Conservation (phyloP, 1,284 basidiomycete genomes). For the Ustilago lituana region DNA sequence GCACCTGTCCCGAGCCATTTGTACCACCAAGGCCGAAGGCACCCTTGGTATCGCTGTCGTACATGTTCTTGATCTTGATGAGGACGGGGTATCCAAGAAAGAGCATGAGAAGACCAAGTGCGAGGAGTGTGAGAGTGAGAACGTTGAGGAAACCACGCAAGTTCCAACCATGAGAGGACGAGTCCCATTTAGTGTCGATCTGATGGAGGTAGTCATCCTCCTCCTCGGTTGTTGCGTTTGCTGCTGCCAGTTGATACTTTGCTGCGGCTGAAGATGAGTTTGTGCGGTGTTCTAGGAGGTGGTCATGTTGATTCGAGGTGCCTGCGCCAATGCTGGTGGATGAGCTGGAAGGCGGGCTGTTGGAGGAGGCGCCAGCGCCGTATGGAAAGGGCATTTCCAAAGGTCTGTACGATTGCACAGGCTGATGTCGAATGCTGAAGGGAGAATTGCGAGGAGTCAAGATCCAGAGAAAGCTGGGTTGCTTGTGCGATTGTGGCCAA, state of each 20-base stretch:
- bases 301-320: constrained; percentile 18
- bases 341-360: constrained; percentile 32
- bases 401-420: no score
- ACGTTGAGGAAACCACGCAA: constrained; percentile 59
- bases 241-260: constrained; percentile 30
- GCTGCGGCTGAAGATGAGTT: constrained; percentile 5
- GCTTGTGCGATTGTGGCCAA: no score
- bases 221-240: constrained; percentile 38
- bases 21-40: constrained; percentile 76
- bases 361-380: constrained; percentile 20
- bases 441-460: background rate
- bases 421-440: no score
- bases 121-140: constrained; percentile 54
- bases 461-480: background rate
- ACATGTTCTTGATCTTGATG: constrained; percentile 50
- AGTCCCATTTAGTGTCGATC: constrained; percentile 51
- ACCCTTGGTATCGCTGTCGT: constrained; percentile 46
- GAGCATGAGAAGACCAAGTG: constrained; percentile 54
- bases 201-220: constrained; percentile 60
- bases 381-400: constrained; percentile 26
- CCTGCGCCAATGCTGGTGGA: constrained; percentile 31
- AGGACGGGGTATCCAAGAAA: constrained; percentile 65
- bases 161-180: constrained; percentile 44
- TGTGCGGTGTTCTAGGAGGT: constrained; percentile 10
- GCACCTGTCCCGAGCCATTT: constrained; percentile 61